Base-by-base conservation (phyloP, 805 yeast genomes). In the Torulaspora indica region DNA sequence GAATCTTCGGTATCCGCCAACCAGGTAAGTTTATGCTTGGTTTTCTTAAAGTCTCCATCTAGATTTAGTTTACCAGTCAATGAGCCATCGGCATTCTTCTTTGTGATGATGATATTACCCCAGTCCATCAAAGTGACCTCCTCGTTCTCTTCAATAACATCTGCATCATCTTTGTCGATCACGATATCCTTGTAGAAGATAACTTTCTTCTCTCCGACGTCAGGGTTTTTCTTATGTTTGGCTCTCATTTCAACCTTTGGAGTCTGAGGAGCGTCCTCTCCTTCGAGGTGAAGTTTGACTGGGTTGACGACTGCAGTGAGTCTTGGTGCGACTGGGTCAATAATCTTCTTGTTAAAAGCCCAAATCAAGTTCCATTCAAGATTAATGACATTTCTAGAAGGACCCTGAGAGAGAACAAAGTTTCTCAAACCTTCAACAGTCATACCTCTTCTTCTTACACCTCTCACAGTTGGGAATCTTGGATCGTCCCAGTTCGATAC, bases 381-480 rank as follows among this genome's bases (percentile, higher is more conserved):
- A 75, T 95, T 93, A 64, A 93, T 83, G 61, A 93, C 89, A 74
- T 93, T 93, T 73, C 84, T 88, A 37, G 98, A 91, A 32, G 99
- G 99, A 60, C 99, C 99, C 74, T 93, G 98, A 40, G 95, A 78
- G 50, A 93, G 75, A 55, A 93, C 85, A 60, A 93, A 93, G 76
- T 86, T 85, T 70, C 91, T 81, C 67, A 93, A 79, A 54, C 98
- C 99, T 73, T 93, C 97, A 52, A 93, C 95, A 31, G 96, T 81
- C 99, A 93, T 93, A 74, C 99, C 99, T 75, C 99, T 85, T 77
- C 98, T 83, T 75, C 97, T 87, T 42, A 91, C 96, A 74, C 99
- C 99, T 70, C 98, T 83, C 31, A 93, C 96, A 37, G 99, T 93
- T 56, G 99, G 99, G 88, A 93, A 93, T 69, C 99, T 79, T 58